A percentile compares a stretch with the other conserved stretches of the same genome.
Evolutionary conservation across 169 alveolate genomes (phyloP).

Genomic region (Theileria annulata): DNA sequence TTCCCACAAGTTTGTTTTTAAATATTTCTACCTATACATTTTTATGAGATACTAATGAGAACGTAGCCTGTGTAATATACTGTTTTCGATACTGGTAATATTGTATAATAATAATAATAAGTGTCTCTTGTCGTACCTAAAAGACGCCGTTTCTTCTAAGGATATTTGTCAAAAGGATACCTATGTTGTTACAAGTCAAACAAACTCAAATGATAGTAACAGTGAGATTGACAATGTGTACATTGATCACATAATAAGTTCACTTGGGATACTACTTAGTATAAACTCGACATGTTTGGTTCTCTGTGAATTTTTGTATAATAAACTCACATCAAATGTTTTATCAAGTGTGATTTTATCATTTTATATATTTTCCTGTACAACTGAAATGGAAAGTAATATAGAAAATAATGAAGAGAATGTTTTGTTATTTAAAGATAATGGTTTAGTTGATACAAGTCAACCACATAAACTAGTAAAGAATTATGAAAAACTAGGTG

Average conservation of each 20-base stretch:
- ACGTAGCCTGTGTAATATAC: slow-evolving; percentile 45
- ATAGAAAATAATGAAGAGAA: neutral
- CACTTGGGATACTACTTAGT: slow-evolving; percentile 25
- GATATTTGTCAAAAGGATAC: neutral
- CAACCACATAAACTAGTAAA: neutral
- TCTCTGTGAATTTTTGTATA: slow-evolving; percentile 48
- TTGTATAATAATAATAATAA: slow-evolving; percentile 11
- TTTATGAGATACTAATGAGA: neutral
- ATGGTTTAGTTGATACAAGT: neutral
- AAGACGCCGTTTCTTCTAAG: neutral
- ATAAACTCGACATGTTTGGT: slow-evolving; percentile 7
- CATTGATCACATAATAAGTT: slow-evolving; percentile 10
- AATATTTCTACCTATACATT: neutral
- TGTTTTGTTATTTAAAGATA: neutral
- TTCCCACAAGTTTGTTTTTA: slow-evolving; percentile 15
- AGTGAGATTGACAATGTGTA: slow-evolving; percentile 3
- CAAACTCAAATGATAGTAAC: neutral
- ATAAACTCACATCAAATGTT: slow-evolving; percentile 1
- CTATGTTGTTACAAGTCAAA: neutral
- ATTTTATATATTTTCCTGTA: slow-evolving; percentile 32
- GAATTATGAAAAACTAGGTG: neutral
- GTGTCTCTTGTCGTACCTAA: neutral
- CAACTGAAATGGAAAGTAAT: neutral
- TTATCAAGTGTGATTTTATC: slow-evolving; percentile 37
- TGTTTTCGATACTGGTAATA: slow-evolving; percentile 36